Evolutionary conservation across 2,329 filamentous ascomycete species (phyloP).

Genomic region (Huntiella abstrusa): DNA sequence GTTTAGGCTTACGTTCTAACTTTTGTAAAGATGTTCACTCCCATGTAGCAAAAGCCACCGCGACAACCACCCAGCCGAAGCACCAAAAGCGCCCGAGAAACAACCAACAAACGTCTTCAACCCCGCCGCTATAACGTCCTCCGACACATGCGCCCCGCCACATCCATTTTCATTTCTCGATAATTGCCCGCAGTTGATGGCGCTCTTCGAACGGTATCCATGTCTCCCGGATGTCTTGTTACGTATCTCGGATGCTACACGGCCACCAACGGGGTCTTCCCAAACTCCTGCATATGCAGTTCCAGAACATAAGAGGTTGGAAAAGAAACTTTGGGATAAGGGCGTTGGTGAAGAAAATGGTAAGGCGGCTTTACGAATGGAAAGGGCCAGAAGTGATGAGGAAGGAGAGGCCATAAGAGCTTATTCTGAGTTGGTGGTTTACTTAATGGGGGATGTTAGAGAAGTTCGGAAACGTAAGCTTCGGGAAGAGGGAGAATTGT

Average conservation of each 20-base stretch:
- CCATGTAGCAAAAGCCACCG: slow-evolving; percentile 35
- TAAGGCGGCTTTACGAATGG: slow-evolving; percentile 31
- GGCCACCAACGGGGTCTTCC: slow-evolving; percentile 21
- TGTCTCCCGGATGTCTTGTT: slow-evolving; percentile 27
- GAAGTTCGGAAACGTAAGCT: slow-evolving; percentile 7
- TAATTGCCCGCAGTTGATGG: slow-evolving; percentile 27
- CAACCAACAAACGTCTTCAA: slow-evolving; percentile 10
- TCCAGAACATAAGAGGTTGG: slow-evolving; percentile 10
- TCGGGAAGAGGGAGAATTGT: slow-evolving; percentile 5
- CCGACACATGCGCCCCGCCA: slow-evolving; percentile 10
- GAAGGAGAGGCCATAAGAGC: slow-evolving; percentile 41
- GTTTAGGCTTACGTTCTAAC: slow-evolving; percentile 4
- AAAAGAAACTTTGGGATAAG: slow-evolving; percentile 33
- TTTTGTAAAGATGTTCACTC: slow-evolving; percentile 33
- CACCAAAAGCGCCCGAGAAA: slow-evolving; percentile 16
- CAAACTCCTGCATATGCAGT: slow-evolving; percentile 11
- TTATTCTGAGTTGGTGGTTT: slow-evolving; percentile 37
- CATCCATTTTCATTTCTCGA: slow-evolving; percentile 35
- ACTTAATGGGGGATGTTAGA: slow-evolving; percentile 22
- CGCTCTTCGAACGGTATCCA: slow-evolving; percentile 35
- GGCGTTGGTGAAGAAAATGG: slow-evolving; percentile 39
- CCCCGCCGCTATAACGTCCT: slow-evolving; percentile 8
- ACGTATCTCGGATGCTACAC: slow-evolving; percentile 30
- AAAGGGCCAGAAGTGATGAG: slow-evolving; percentile 29
- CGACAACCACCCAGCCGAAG: slow-evolving; percentile 28